phyloP scores from a whole-genome alignment of 306 rosid genomes.

The Malus sieversii region DNA sequence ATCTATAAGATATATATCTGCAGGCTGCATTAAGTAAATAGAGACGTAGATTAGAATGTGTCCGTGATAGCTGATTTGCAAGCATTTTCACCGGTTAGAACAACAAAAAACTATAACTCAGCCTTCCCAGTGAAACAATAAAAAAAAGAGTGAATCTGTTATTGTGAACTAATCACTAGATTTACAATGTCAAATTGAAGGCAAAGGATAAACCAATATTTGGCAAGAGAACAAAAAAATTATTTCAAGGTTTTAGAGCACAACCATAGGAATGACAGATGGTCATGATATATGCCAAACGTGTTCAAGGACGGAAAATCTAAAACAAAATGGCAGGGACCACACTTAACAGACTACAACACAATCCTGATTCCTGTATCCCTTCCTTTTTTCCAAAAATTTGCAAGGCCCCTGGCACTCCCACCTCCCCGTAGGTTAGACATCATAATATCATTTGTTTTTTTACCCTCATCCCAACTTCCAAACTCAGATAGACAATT shows the following conservation, averaged over 20 bases:
- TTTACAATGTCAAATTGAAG: not conserved
- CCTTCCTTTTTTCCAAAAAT: too few species aligned
- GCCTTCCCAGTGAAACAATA: not conserved
- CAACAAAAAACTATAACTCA: not conserved
- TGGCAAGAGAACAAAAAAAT: too few species aligned
- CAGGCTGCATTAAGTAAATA: conserved; percentile 62
- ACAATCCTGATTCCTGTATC: too few species aligned
- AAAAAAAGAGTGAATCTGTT: not conserved
- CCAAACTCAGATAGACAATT: too few species aligned
- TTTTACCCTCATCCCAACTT: too few species aligned
- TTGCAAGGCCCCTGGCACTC: too few species aligned
- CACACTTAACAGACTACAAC: too few species aligned
- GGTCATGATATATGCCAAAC: too few species aligned
- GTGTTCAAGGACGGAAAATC: not conserved
- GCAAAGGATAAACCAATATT: not conserved
- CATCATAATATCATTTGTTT: too few species aligned
- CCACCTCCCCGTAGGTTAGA: too few species aligned
- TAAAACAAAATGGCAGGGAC: not conserved
- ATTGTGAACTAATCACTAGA: not conserved
- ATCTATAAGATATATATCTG: conserved; percentile 88
- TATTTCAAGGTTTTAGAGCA: too few species aligned
- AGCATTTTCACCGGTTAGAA: not conserved
- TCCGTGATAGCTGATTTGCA: not conserved
- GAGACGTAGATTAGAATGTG: conserved; percentile 5
- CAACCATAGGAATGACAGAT: too few species aligned